These are phyloP conservation scores for Solanum appendiculatum DNA, from an alignment of 257 asterid species.

Conservation along the genomic window DNA sequence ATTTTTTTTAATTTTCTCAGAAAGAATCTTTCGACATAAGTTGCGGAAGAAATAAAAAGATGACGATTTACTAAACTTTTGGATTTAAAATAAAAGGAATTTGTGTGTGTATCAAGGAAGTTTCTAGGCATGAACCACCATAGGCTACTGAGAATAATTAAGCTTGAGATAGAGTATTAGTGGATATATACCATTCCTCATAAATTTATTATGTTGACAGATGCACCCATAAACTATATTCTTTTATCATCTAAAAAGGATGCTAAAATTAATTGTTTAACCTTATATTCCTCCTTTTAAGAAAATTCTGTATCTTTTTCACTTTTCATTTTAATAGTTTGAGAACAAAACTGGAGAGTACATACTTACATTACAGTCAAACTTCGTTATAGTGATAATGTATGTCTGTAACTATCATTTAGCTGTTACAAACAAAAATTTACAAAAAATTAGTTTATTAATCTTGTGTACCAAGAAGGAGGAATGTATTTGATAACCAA, in stretches of 20 bases:
- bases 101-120: neutral
- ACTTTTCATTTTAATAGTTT: neutral
- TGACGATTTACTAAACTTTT: neutral
- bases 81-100: neutral
- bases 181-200: conserved; percentile 38
- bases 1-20: neutral
- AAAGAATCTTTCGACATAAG: neutral
- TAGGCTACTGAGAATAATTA: neutral
- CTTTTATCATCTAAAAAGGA: conserved; percentile 16
- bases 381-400: neutral
- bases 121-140: neutral
- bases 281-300: neutral
- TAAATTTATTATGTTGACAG: conserved; percentile 17
- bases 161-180: conserved; percentile 5
- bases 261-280: conserved; percentile 1
- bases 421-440: too few relatives aligned
- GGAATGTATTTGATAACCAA: neutral
- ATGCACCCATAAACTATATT: conserved; percentile 31
- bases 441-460: too few relatives aligned
- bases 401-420: neutral
- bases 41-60: neutral
- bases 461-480: neutral
- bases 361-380: neutral
- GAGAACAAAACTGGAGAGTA: neutral
- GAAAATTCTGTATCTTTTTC: neutral